Evolutionary conservation across 441 rosid genomes (phyloP).

Genomic region (Eruca vesicaria): DNA sequence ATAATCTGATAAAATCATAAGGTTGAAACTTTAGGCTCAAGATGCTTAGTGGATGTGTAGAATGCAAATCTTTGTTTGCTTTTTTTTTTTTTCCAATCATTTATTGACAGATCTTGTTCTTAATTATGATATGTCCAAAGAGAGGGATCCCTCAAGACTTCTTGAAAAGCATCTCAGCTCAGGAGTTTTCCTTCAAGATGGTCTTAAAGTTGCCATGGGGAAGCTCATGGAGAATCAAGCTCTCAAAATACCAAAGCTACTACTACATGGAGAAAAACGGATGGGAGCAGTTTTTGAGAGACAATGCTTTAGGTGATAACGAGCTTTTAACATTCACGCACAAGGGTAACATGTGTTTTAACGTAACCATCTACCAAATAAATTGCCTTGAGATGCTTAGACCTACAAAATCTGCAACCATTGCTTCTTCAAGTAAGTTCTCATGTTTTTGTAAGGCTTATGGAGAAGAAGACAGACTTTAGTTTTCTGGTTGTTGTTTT

Average conservation of each 20-base stretch:
- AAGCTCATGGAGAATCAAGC: constrained; percentile 25
- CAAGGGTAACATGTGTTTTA: constrained; percentile 18
- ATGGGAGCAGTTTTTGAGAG: constrained; percentile 24
- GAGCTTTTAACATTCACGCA: constrained; percentile 29
- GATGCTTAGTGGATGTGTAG: background rate
- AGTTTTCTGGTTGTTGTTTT: background rate
- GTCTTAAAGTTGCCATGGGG: constrained; percentile 20
- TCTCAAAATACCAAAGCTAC: background rate
- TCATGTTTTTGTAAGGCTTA: background rate
- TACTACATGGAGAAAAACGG: constrained; percentile 27
- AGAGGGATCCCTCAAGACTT: constrained; percentile 20
- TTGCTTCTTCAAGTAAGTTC: constrained; percentile 14
- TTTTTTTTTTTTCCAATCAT: background rate
- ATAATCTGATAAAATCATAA: background rate
- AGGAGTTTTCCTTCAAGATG: background rate
- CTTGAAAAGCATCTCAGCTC: constrained; percentile 3
- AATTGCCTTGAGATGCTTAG: constrained; percentile 9
- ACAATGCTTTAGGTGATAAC: constrained; percentile 15
- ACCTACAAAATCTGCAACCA: background rate
- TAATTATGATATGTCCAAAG: background rate
- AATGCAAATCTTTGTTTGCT: background rate
- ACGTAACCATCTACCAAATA: constrained; percentile 17
- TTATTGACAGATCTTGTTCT: background rate
- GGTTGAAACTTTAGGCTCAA: background rate
- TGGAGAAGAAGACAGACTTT: background rate